phyloP scores from a whole-genome alignment of 2,329 filamentous ascomycete genomes.

The Colletotrichum cereale region DNA sequence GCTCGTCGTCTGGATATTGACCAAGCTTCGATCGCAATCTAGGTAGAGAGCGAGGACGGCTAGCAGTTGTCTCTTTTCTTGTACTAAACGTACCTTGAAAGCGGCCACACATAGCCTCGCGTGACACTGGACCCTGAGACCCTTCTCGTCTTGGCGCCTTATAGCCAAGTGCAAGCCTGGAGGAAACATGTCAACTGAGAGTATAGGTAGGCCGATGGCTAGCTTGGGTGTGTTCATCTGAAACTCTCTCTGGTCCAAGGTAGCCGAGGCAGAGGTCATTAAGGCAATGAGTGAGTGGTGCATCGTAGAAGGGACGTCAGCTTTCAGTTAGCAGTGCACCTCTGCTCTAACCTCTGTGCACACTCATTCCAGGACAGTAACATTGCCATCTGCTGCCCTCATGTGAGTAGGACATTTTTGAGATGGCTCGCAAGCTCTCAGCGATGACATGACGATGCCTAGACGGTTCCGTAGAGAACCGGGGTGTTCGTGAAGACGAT shows the following conservation, averaged over 20 bases:
- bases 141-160: conserved; percentile 1
- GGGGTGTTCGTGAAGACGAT: not conserved
- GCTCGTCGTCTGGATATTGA: not conserved
- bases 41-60: not conserved
- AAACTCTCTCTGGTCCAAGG: conserved; percentile 18
- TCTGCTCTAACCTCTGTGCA: not conserved
- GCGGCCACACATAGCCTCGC: conserved; percentile 4
- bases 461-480: not conserved
- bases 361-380: not conserved
- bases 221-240: conserved; percentile 22
- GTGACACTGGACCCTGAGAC: conserved; percentile 29
- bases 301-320: not conserved
- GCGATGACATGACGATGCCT: not conserved
- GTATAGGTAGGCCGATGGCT: conserved; percentile 4
- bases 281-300: not conserved
- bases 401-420: not conserved
- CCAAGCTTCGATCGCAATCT: not conserved
- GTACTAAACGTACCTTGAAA: not conserved
- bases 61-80: not conserved
- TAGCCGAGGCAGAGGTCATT: not conserved
- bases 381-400: conserved; percentile 1
- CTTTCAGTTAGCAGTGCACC: not conserved
- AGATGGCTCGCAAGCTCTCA: not conserved
- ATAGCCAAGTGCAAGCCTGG: conserved; percentile 16
- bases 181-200: not conserved